Evolutionary conservation across 345 rosid species (phyloP).

Genomic region (Citropsis articulata): DNA sequence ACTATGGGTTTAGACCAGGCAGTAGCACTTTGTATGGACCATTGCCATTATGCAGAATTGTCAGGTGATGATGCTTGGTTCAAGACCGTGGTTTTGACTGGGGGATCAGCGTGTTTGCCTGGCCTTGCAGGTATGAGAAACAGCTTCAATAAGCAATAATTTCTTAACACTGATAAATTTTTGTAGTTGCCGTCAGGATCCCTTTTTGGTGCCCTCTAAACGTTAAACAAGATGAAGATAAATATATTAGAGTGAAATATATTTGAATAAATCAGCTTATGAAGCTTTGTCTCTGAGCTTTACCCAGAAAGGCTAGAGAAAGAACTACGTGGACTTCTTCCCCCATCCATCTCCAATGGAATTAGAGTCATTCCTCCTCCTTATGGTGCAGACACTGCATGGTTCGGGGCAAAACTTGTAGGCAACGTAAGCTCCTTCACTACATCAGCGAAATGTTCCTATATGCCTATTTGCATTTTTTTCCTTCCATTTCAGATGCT

Average conservation of each 20-base stretch:
- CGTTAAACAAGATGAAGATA: neutral
- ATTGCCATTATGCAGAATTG: conserved; percentile 71
- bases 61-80: conserved; percentile 73
- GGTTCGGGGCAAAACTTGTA: conserved; percentile 88
- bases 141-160: neutral
- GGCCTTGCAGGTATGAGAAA: conserved; percentile 63
- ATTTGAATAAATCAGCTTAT: neutral
- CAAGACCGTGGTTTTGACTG: conserved; percentile 81
- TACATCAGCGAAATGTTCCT: neutral
- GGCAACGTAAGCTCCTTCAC: conserved; percentile 61
- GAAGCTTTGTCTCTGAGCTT: conserved; percentile 5
- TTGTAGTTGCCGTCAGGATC: neutral
- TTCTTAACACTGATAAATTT: neutral
- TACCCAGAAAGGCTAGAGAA: conserved; percentile 76
- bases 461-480: neutral
- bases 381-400: conserved; percentile 66
- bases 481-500: neutral
- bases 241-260: neutral
- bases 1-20: conserved; percentile 92
- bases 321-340: conserved; percentile 59
- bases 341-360: conserved; percentile 54
- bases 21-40: conserved; percentile 90
- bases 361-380: conserved; percentile 72
- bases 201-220: neutral
- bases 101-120: conserved; percentile 83